Conservation (phyloP, 139 green algal genomes). For the Coelastrella sp. region DNA sequence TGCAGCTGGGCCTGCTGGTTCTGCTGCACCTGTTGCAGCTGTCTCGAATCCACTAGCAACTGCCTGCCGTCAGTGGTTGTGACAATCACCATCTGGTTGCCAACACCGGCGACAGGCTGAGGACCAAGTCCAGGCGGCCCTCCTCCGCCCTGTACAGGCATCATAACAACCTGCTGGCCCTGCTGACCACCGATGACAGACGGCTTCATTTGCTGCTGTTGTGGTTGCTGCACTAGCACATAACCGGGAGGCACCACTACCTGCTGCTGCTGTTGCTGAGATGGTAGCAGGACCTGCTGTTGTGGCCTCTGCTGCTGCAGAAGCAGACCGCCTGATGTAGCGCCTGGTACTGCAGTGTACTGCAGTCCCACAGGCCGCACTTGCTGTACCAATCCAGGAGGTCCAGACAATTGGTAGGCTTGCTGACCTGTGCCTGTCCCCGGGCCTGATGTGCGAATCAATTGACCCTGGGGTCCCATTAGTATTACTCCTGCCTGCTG, state of each 20-base stretch:
- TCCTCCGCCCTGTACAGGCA: neutral
- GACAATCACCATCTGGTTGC: conserved; percentile 19
- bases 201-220: conserved; percentile 10
- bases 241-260: neutral
- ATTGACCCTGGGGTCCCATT: neutral
- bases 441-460: neutral
- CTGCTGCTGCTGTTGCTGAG: conserved; percentile 31
- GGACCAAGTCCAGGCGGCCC: too few relatives aligned
- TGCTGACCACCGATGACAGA: neutral
- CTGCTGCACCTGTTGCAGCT: conserved; percentile 27
- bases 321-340: neutral
- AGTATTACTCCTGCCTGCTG: neutral
- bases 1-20: conserved; percentile 21
- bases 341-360: neutral
- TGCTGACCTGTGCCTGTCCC: neutral
- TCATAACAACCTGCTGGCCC: conserved; percentile 19
- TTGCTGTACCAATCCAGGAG: neutral
- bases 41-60: neutral
- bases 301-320: conserved; percentile 11
- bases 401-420: neutral
- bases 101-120: neutral
- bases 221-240: conserved; percentile 31
- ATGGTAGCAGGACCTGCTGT: conserved; percentile 1
- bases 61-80: conserved; percentile 17
- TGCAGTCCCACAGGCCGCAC: neutral